Evolutionary conservation across 768 basidiomycete genomes (phyloP).

Genomic region (Vararia minispora): DNA sequence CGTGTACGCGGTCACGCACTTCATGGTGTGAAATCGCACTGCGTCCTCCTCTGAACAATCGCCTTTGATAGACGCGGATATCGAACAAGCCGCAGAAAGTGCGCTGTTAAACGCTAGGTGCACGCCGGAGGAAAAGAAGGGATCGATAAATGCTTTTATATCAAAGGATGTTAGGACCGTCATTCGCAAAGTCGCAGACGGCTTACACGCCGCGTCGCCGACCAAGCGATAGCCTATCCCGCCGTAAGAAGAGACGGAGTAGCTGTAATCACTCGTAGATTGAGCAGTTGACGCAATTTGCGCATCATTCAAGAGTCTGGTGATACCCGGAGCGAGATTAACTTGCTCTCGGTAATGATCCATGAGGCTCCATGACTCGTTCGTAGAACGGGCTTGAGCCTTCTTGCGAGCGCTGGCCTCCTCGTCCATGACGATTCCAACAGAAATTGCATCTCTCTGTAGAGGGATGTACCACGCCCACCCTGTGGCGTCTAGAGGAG

Average conservation of each 20-base stretch:
- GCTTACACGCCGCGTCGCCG: conserved; percentile 27
- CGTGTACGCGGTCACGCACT: conserved; percentile 35
- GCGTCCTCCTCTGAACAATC: conserved; percentile 33
- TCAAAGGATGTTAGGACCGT: too few species aligned
- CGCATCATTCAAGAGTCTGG: too few species aligned
- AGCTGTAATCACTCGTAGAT: conserved; percentile 28
- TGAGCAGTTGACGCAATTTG: too few species aligned
- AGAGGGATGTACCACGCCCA: conserved; percentile 54
- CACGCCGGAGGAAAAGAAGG: conserved; percentile 49
- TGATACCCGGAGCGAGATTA: too few species aligned
- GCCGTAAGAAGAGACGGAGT: conserved; percentile 22
- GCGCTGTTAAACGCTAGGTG: conserved; percentile 42
- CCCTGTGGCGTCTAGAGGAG: conserved; percentile 41
- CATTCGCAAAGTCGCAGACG: background rate
- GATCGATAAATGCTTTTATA: conserved; percentile 43
- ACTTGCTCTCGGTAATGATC: too few species aligned
- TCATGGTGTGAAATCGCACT: conserved; percentile 29
- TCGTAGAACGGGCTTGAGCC: too few species aligned
- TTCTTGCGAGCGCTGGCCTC: too few species aligned
- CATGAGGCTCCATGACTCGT: too few species aligned
- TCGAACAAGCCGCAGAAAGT: conserved; percentile 34
- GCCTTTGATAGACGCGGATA: conserved; percentile 36
- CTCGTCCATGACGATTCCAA: conserved; percentile 41
- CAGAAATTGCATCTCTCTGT: conserved; percentile 35
- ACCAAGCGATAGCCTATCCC: conserved; percentile 23